A percentile compares a stretch with the other conserved stretches of the same genome.
Evolutionary conservation across 805 yeast genomes (phyloP).

Genomic region (Teunomyces atbi): DNA sequence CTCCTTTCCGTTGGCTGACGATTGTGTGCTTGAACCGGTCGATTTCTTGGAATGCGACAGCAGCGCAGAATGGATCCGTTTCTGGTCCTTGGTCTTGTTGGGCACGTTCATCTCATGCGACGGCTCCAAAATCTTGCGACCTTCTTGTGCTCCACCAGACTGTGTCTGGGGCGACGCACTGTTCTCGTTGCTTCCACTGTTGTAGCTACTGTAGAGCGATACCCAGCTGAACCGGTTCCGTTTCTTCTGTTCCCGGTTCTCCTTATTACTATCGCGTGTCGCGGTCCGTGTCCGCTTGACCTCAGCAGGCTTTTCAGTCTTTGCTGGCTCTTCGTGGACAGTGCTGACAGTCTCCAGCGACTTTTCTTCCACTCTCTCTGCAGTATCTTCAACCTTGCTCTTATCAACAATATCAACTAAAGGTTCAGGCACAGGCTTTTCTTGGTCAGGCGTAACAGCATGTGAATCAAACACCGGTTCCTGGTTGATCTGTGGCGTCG

Average conservation of each 20-base stretch:
- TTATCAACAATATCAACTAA: background rate
- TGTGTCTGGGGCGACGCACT: background rate
- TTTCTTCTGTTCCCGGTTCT: conserved; percentile 27
- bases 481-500: conserved; percentile 33
- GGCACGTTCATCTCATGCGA: conserved; percentile 26
- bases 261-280: conserved; percentile 20
- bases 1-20: conserved; percentile 44
- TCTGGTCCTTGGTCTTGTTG: conserved; percentile 17
- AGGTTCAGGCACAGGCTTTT: background rate
- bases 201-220: conserved; percentile 40
- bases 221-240: conserved; percentile 43
- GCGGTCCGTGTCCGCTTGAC: background rate
- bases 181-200: conserved; percentile 10
- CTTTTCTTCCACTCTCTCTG: conserved; percentile 7
- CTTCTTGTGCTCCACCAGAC: no score
- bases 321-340: background rate
- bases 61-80: conserved; percentile 26
- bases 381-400: conserved; percentile 5
- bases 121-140: conserved; percentile 30
- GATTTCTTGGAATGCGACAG: conserved; percentile 29
- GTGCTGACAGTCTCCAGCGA: background rate
- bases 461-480: conserved; percentile 26
- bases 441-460: conserved; percentile 7
- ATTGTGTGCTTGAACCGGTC: conserved; percentile 17
- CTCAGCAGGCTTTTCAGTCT: background rate